Evolutionary conservation across 2,329 filamentous ascomycete species (phyloP), one percentile per base, ranked within the genome.

Genomic region (Epichloe sibirici): DNA sequence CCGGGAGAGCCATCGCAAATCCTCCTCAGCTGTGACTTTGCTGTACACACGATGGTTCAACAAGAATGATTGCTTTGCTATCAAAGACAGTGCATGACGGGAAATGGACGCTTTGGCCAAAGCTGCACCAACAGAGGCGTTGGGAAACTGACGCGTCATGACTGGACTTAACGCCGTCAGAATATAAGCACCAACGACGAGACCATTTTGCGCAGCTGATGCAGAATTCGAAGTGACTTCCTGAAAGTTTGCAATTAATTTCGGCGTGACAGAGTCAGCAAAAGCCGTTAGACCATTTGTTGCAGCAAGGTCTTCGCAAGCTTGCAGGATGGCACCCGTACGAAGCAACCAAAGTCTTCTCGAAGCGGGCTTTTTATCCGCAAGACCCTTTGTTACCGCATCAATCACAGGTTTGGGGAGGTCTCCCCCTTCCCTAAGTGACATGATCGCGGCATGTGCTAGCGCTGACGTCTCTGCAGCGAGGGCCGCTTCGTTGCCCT

Each of bases 21-120:
- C 93, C 51, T 90, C 86, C 52, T 85, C 82, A 0, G 75, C 70
- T 2, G 77, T 75, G 25, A 95, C 63, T 63, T 95, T 96, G 39
- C 84, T 83, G 68, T 93, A 97, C 5, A 95, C 81, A 56, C 87
- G 85, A 37, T 86, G 78, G 61, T 88, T 95, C 5, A 97, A 75
- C 21, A 97, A 72, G 65, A 95, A 93, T 0, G 91, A 95, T 13
- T 87, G 83, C 65, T 95, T 95, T 0, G 88, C 83, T n/a, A 84
- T 82, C 39, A 83, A 67, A 2, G 76, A 75, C 55, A 95, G 74
- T 11, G 81, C 81, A 59, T 88, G 82, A 48, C 82, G 78, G 25
- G 77, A 66, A 28, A 90, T 70, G 34, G 79, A 73, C 25, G 79
- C 75, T 61, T 86, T 85, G 23, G 79, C 66, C 38, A 83, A 62